A percentile compares a stretch with the other conserved stretches of the same genome.
These are phyloP conservation scores for Chrysosporium queenslandicum DNA, from an alignment of 2,329 filamentous ascomycete species.

Conservation along the genomic window DNA sequence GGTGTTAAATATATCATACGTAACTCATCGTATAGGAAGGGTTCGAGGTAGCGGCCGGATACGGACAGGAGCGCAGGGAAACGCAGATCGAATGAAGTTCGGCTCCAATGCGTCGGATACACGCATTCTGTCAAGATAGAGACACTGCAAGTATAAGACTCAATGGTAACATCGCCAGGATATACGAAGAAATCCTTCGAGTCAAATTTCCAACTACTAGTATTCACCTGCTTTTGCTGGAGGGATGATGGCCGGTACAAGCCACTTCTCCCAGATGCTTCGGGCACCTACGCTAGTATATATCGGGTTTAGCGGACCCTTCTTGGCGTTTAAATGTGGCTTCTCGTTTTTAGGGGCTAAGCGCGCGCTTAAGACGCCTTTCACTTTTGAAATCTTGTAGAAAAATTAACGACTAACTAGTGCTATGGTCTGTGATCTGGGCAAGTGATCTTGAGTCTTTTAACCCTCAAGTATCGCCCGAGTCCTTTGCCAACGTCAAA, in stretches of 20 bases:
- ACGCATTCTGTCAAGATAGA: conserved; percentile 8
- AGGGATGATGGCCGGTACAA: not conserved
- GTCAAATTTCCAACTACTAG: no score
- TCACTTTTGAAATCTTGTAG: not conserved
- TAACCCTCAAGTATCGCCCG: no score
- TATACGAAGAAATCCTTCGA: not conserved
- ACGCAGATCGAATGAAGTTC: not conserved
- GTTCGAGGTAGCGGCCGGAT: conserved; percentile 1
- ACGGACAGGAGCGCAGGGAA: not conserved
- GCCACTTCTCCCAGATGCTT: no score
- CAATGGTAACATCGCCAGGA: not conserved
- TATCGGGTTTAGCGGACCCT: not conserved
- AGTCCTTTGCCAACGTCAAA: no score
- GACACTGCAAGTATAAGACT: not conserved
- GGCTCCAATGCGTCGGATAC: not conserved
- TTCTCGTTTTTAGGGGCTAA: not conserved
- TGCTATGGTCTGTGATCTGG: no score
- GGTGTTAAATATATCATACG: conserved; percentile 6
- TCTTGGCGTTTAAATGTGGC: conserved; percentile 11
- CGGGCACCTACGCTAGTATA: not conserved
- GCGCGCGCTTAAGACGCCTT: not conserved
- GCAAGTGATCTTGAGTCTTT: no score
- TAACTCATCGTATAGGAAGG: conserved; percentile 5
- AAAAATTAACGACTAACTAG: no score
- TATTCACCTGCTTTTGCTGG: no score